These are phyloP conservation scores for Ascodesmis nigricans DNA, from an alignment of 495 filamentous ascomycete genomes.

Conservation along the genomic window DNA sequence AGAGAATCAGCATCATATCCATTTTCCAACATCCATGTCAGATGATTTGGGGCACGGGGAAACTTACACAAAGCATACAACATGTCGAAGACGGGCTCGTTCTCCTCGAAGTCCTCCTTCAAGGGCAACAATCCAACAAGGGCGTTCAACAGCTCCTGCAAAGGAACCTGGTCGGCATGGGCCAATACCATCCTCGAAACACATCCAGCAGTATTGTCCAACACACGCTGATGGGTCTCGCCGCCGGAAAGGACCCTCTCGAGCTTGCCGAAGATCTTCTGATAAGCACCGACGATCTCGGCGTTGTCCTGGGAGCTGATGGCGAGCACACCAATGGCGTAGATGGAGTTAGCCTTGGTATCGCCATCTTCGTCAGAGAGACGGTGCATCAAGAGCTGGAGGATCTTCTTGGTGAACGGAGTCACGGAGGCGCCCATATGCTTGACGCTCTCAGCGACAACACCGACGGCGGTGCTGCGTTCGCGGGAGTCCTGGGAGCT, in stretches of 20 bases:
- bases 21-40: slow-evolving; percentile 1
- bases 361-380: slow-evolving; percentile 75
- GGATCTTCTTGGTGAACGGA: slow-evolving; percentile 46
- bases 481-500: slow-evolving; percentile 64
- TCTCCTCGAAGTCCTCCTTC: slow-evolving; percentile 91
- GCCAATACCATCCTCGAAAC: slow-evolving; percentile 76
- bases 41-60: slow-evolving; percentile 1
- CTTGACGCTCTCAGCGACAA: slow-evolving; percentile 76
- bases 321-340: slow-evolving; percentile 65
- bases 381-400: slow-evolving; percentile 68
- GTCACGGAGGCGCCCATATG: slow-evolving; percentile 62
- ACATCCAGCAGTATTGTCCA: slow-evolving; percentile 90
- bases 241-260: slow-evolving; percentile 49
- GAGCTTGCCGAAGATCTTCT: slow-evolving; percentile 54
- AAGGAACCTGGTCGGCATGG: slow-evolving; percentile 54
- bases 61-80: slow-evolving; percentile 66
- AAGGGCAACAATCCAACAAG: slow-evolving; percentile 62
- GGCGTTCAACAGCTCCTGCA: slow-evolving; percentile 57
- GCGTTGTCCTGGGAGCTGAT: slow-evolving; percentile 50
- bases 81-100: slow-evolving; percentile 73
- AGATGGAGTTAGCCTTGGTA: slow-evolving; percentile 86
- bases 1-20: slow-evolving; percentile 2
- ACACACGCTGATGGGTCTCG: slow-evolving; percentile 47
- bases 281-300: slow-evolving; percentile 49
- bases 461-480: slow-evolving; percentile 69